phyloP scores from a whole-genome alignment of 75 land plant species.

The Picea glauca region DNA sequence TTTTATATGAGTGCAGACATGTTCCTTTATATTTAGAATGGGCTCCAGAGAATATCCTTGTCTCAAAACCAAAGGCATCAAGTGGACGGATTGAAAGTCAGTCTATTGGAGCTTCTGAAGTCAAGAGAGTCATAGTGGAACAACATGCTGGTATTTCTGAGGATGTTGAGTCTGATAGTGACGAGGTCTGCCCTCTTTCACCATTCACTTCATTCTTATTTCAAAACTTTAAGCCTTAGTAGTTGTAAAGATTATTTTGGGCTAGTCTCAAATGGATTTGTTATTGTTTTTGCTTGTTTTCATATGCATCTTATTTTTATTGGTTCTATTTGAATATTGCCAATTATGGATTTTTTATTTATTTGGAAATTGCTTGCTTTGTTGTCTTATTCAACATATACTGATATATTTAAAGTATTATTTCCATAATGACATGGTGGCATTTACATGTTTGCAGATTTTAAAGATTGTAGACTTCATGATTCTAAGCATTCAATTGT shows the following conservation, averaged over 20 bases:
- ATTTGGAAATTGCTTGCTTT: neutral
- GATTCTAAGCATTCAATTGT: too few relatives aligned
- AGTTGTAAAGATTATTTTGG: slow-evolving; percentile 4
- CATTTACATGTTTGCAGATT: too few relatives aligned
- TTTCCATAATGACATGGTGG: too few relatives aligned
- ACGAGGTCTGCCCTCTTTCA: slow-evolving; percentile 38
- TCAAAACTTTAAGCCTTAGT: neutral
- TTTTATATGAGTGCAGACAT: slow-evolving; percentile 47
- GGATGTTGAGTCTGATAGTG: too few relatives aligned
- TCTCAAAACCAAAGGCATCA: slow-evolving; percentile 10
- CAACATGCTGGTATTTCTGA: too few relatives aligned
- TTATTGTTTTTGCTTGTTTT: neutral
- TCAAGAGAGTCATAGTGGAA: too few relatives aligned
- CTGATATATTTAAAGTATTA: too few relatives aligned
- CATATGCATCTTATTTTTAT: neutral
- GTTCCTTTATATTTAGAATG: slow-evolving; percentile 96
- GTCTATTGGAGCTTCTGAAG: too few relatives aligned
- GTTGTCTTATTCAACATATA: neutral
- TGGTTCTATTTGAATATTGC: neutral
- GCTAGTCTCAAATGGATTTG: neutral
- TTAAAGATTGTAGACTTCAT: too few relatives aligned
- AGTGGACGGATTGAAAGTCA: too few relatives aligned
- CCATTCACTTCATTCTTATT: neutral
- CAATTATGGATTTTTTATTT: neutral
- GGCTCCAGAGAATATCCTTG: slow-evolving; percentile 76